These are phyloP conservation scores for Gaeumannomyces sp. DNA, from an alignment of 2,329 filamentous ascomycete species.

Conservation along the genomic window DNA sequence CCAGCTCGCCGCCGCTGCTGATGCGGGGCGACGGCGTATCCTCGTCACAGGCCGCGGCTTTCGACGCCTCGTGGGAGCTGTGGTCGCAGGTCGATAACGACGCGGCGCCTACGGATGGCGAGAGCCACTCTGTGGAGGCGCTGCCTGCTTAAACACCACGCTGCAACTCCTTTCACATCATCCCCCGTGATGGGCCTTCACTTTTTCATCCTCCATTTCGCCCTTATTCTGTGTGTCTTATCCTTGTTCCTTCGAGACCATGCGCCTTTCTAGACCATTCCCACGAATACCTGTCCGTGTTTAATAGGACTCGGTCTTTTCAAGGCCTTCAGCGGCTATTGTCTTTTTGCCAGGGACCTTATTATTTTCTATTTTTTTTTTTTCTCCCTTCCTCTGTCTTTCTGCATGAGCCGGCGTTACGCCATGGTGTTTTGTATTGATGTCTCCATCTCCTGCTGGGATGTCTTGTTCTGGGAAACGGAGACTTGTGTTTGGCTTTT, in stretches of 20 bases:
- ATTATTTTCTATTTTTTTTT: conserved; percentile 10
- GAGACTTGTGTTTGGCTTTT: not conserved
- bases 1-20: conserved; percentile 40
- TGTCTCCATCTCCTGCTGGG: not conserved
- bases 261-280: too few species aligned
- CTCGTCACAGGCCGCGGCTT: conserved; percentile 9
- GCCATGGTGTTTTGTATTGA: not conserved
- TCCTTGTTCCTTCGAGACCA: not conserved
- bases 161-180: not conserved
- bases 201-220: conserved; percentile 21
- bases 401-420: not conserved
- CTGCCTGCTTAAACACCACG: not conserved
- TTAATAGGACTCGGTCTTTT: too few species aligned
- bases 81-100: conserved; percentile 17
- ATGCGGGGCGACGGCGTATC: conserved; percentile 16
- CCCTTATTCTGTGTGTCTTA: conserved; percentile 7
- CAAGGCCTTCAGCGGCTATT: not conserved
- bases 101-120: not conserved
- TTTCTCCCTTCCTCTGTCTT: conserved; percentile 8
- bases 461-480: not conserved
- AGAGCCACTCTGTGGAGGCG: not conserved
- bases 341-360: conserved; percentile 13
- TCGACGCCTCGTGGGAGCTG: conserved; percentile 18
- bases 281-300: too few species aligned
- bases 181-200: conserved; percentile 10